Percentiles rank a stretch among this genome's conserved stretches.
phyloP scores from a whole-genome alignment of 2,329 filamentous ascomycete genomes.

The Alternaria dauci region DNA sequence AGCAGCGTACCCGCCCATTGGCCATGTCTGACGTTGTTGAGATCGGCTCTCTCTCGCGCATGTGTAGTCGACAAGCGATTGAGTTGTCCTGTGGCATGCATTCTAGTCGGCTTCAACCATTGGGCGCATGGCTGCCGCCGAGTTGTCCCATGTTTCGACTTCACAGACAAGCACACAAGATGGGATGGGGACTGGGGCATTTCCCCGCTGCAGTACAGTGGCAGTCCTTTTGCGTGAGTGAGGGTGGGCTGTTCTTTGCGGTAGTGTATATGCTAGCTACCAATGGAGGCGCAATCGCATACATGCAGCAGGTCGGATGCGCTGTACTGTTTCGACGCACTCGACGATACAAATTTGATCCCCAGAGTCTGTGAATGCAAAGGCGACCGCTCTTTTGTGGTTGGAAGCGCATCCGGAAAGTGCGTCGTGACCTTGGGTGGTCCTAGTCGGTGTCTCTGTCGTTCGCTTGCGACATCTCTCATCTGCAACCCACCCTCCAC shows the following conservation, averaged over 20 bases:
- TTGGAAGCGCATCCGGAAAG: conserved; percentile 25
- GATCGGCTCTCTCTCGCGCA: conserved; percentile 33
- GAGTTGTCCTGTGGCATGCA: conserved; percentile 40
- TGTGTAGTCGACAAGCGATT: conserved; percentile 26
- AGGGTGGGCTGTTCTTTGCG: conserved; percentile 18
- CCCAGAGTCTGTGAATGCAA: conserved; percentile 21
- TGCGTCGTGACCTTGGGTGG: conserved; percentile 36
- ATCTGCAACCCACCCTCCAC: conserved; percentile 39
- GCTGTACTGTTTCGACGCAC: conserved; percentile 15
- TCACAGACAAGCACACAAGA: conserved; percentile 37
- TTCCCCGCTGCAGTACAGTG: conserved; percentile 26
- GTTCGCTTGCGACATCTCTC: conserved; percentile 36
- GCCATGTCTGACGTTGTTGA: conserved; percentile 32
- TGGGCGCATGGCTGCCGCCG: conserved; percentile 45
- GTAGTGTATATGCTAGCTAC: conserved; percentile 18
- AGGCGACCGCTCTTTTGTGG: conserved; percentile 31
- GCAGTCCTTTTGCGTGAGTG: conserved; percentile 26
- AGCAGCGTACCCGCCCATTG: conserved; percentile 37
- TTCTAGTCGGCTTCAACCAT: conserved; percentile 33
- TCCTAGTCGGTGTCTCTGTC: conserved; percentile 39
- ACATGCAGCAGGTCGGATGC: conserved; percentile 26
- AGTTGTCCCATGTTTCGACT: conserved; percentile 42
- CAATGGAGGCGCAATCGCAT: conserved; percentile 27
- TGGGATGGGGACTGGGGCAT: conserved; percentile 24
- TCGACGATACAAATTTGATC: conserved; percentile 10